Evolutionary conservation across 805 yeast genomes (phyloP).

Genomic region (Wickerhamiella alocasiicola): DNA sequence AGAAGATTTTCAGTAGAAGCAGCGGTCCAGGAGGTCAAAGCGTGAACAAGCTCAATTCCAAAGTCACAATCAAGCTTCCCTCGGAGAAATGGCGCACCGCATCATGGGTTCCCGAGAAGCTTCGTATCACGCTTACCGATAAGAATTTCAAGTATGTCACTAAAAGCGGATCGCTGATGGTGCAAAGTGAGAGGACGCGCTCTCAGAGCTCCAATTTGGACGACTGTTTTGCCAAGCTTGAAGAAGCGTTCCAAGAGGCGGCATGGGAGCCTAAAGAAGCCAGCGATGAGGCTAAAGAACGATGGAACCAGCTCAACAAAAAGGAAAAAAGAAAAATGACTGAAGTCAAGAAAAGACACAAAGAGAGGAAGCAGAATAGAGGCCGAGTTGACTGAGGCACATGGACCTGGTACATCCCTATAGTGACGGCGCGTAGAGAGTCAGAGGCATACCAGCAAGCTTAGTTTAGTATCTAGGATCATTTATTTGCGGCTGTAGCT

Average conservation of each 20-base stretch:
- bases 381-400: neutral
- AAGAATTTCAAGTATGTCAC: constrained; percentile 40
- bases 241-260: constrained; percentile 36
- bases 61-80: constrained; percentile 47
- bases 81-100: constrained; percentile 35
- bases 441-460: too few species aligned
- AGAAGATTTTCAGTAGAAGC: constrained; percentile 41
- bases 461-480: too few species aligned
- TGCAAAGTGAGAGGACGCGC: constrained; percentile 50
- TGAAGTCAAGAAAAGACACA: constrained; percentile 28
- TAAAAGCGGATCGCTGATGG: constrained; percentile 40
- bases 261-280: constrained; percentile 39
- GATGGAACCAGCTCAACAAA: constrained; percentile 36
- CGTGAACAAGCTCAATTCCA: constrained; percentile 56
- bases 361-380: constrained; percentile 2
- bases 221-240: constrained; percentile 49
- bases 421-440: too few species aligned
- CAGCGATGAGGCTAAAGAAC: constrained; percentile 33
- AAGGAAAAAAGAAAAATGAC: constrained; percentile 29
- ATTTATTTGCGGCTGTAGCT: too few species aligned
- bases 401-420: too few species aligned
- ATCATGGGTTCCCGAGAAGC: constrained; percentile 48
- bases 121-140: constrained; percentile 31
- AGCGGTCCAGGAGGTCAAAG: constrained; percentile 87
- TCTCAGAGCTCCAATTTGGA: constrained; percentile 45